Evolutionary conservation across 495 filamentous ascomycete species (phyloP).

Genomic region (Aspergillus haitiensis): DNA sequence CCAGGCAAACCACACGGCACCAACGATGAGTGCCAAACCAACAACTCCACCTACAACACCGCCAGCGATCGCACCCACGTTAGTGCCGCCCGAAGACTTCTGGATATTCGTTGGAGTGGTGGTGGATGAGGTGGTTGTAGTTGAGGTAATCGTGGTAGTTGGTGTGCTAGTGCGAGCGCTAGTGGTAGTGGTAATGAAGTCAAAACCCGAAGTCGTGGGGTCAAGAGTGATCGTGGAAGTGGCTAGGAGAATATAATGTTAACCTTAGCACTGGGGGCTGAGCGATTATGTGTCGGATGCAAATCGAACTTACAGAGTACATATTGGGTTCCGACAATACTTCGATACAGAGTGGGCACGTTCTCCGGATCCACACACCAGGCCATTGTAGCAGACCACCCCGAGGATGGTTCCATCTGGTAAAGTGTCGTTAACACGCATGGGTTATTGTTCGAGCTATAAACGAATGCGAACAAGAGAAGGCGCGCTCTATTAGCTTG

Average conservation of each 20-base stretch:
- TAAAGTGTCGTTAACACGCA: constrained; percentile 9
- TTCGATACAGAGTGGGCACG: constrained; percentile 2
- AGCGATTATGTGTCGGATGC: not conserved
- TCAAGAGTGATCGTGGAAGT: not conserved
- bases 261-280: not conserved
- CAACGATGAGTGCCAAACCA: constrained; percentile 5
- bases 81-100: not conserved
- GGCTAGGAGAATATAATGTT: not conserved
- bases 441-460: constrained; percentile 3
- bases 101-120: not conserved
- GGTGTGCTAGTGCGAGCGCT: not conserved
- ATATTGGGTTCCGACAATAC: constrained; percentile 8
- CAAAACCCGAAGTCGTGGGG: no score
- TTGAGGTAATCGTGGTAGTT: not conserved
- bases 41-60: constrained; percentile 11
- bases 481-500: not conserved
- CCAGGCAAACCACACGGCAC: constrained; percentile 2
- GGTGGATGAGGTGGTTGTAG: not conserved
- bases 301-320: not conserved
- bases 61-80: constrained; percentile 13
- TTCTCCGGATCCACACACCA: constrained; percentile 11
- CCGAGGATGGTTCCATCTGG: not conserved
- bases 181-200: no score
- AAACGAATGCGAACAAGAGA: not conserved
- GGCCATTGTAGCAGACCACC: constrained; percentile 11